These are phyloP conservation scores for Acanthamoeba triangularis DNA, from an alignment of 208 protist genomes.

Conservation along the genomic window DNA sequence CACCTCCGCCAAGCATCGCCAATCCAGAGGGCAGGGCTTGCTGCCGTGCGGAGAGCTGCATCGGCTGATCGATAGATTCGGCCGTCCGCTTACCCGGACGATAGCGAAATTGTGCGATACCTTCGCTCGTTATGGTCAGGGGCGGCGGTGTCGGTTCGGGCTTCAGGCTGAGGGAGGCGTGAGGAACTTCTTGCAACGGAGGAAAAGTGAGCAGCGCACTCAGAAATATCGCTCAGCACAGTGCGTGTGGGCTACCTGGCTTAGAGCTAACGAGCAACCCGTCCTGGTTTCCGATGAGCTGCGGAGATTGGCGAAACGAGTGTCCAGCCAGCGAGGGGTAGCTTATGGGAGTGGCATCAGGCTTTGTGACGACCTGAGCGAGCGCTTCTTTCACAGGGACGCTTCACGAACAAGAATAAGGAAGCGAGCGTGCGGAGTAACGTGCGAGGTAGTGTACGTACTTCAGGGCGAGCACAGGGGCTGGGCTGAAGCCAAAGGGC, in stretches of 20 bases:
- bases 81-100: not conserved
- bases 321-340: not conserved
- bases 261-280: not conserved
- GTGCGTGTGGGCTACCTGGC: not conserved
- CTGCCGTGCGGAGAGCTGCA: not conserved
- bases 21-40: not conserved
- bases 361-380: too few species aligned
- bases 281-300: not conserved
- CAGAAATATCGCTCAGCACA: not conserved
- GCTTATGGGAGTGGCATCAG: too few species aligned
- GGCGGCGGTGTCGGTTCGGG: not conserved
- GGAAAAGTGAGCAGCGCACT: not conserved
- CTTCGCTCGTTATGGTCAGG: not conserved
- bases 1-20: not conserved
- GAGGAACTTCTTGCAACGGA: not conserved
- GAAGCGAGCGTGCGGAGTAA: too few species aligned
- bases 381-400: too few species aligned
- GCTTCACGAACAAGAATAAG: too few species aligned
- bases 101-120: not conserved
- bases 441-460: not conserved
- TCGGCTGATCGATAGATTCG: not conserved
- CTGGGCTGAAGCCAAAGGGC: not conserved
- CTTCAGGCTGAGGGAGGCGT: not conserved
- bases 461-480: not conserved
- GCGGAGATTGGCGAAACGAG: not conserved